These are phyloP conservation scores for Ophiocordyceps camponoti-saundersi DNA, from an alignment of 2,329 filamentous ascomycete genomes.

Conservation along the genomic window DNA sequence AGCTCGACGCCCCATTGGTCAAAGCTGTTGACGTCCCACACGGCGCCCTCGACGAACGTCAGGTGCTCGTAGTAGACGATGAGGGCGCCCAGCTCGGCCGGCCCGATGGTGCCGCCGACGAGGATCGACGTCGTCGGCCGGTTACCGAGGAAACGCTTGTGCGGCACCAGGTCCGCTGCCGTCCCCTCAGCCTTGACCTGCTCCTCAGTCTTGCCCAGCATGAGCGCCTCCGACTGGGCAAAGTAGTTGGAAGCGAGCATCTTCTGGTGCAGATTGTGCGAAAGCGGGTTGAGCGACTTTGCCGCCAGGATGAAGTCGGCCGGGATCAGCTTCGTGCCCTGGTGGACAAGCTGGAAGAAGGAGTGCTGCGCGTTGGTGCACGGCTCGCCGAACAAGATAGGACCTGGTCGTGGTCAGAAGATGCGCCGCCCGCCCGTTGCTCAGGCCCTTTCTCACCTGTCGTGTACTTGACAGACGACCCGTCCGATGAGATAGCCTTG, in stretches of 20 bases:
- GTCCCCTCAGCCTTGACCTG: constrained; percentile 62
- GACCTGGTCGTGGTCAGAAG: constrained; percentile 24
- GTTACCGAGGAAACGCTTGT: constrained; percentile 99
- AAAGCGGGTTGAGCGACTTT: constrained; percentile 90
- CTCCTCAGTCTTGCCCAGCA: constrained; percentile 78
- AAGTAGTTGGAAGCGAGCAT: constrained; percentile 91
- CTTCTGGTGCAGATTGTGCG: constrained; percentile 87
- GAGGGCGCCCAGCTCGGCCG: constrained; percentile 78
- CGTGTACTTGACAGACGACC: constrained; percentile 86
- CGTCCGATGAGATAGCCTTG: constrained; percentile 86
- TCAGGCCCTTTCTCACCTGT: constrained; percentile 39
- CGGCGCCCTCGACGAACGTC: constrained; percentile 89
- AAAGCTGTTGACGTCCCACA: constrained; percentile 99
- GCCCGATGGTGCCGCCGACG: constrained; percentile 78
- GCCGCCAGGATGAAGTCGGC: constrained; percentile 95
- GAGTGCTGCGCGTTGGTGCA: constrained; percentile 99
- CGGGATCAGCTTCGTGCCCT: constrained; percentile 97
- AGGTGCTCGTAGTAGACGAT: constrained; percentile 99
- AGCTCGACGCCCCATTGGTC: constrained; percentile 99
- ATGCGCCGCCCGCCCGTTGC: not conserved
- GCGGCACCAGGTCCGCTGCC: constrained; percentile 63
- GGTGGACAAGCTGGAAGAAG: constrained; percentile 98
- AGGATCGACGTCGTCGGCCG: constrained; percentile 91
- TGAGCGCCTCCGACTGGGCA: constrained; percentile 72
- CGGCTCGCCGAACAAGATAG: constrained; percentile 93